Conservation (phyloP, 2,329 filamentous ascomycete species). For the Phaeophleospora eucalypticola region DNA sequence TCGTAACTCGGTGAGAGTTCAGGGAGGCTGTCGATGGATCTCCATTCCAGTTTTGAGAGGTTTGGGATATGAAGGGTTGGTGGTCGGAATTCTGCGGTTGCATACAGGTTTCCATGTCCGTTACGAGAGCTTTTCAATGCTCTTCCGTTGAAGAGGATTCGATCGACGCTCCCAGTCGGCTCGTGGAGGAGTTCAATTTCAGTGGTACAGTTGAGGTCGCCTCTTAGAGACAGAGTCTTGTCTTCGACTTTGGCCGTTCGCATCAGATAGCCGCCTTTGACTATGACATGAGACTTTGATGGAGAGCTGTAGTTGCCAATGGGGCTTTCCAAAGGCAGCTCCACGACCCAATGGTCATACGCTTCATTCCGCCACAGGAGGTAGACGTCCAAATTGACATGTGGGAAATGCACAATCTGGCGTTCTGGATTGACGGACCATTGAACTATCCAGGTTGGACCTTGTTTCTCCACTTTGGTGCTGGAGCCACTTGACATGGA, state of each 20-base stretch:
- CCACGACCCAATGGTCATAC: conserved; percentile 39
- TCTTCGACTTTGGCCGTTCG: conserved; percentile 29
- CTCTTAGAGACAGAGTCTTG: conserved; percentile 31
- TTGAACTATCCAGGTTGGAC: background rate
- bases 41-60: conserved; percentile 47
- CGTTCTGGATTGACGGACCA: background rate
- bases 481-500: background rate
- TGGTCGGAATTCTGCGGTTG: too few species aligned
- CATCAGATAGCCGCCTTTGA: conserved; percentile 40
- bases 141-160: conserved; percentile 42
- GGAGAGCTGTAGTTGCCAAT: too few species aligned
- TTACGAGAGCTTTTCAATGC: conserved; percentile 24
- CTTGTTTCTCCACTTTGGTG: background rate
- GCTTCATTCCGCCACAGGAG: conserved; percentile 37
- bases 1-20: conserved; percentile 45
- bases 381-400: conserved; percentile 24
- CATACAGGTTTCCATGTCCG: conserved; percentile 6
- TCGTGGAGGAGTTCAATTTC: conserved; percentile 38
- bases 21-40: conserved; percentile 47
- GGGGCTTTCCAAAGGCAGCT: conserved; percentile 37
- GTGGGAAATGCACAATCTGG: background rate
- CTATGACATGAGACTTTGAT: too few species aligned
- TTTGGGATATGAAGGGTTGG: conserved; percentile 37
- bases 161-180: conserved; percentile 25
- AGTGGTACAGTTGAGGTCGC: conserved; percentile 35